These are phyloP conservation scores for Daldinia concentrica DNA, from an alignment of 495 filamentous ascomycete species.

Conservation along the genomic window DNA sequence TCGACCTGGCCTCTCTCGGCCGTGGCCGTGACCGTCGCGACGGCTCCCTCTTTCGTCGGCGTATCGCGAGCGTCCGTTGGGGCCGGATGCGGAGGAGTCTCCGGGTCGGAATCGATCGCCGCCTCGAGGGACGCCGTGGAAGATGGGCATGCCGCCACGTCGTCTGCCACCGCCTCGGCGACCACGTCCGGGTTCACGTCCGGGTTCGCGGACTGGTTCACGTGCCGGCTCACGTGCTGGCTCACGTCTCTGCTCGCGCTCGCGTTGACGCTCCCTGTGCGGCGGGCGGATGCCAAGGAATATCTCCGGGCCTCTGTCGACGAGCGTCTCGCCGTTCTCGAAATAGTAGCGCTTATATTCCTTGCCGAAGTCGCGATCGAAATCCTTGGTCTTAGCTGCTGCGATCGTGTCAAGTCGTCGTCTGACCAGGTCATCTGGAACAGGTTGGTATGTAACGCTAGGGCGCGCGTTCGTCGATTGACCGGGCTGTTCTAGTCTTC, in stretches of 20 bases:
- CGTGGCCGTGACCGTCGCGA: slow-evolving; percentile 5
- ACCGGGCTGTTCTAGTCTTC: slow-evolving; percentile 22
- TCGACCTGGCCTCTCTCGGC: slow-evolving; percentile 18
- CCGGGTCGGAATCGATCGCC: slow-evolving; percentile 46
- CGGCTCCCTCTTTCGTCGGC: slow-evolving; percentile 23
- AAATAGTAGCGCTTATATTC: slow-evolving; percentile 81
- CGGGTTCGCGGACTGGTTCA: not conserved
- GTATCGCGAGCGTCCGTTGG: slow-evolving; percentile 33
- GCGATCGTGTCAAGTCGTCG: slow-evolving; percentile 73
- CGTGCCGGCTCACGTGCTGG: not conserved
- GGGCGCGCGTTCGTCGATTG: slow-evolving; percentile 49
- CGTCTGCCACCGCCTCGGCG: slow-evolving; percentile 40
- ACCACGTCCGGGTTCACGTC: slow-evolving; percentile 34
- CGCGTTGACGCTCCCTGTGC: slow-evolving; percentile 50
- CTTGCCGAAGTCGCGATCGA: slow-evolving; percentile 61
- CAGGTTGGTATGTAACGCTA: slow-evolving; percentile 56
- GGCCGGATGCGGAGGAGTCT: slow-evolving; percentile 23
- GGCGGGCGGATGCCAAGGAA: slow-evolving; percentile 65
- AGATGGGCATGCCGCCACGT: slow-evolving; percentile 37
- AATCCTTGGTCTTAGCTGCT: slow-evolving; percentile 60
- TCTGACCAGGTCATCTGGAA: slow-evolving; percentile 62
- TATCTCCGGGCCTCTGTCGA: slow-evolving; percentile 80
- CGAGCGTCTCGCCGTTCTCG: slow-evolving; percentile 72
- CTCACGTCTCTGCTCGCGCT: slow-evolving; percentile 25
- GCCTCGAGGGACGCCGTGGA: slow-evolving; percentile 45